Evolutionary conservation across 768 basidiomycete species (phyloP).

Genomic region (Russula emetica): DNA sequence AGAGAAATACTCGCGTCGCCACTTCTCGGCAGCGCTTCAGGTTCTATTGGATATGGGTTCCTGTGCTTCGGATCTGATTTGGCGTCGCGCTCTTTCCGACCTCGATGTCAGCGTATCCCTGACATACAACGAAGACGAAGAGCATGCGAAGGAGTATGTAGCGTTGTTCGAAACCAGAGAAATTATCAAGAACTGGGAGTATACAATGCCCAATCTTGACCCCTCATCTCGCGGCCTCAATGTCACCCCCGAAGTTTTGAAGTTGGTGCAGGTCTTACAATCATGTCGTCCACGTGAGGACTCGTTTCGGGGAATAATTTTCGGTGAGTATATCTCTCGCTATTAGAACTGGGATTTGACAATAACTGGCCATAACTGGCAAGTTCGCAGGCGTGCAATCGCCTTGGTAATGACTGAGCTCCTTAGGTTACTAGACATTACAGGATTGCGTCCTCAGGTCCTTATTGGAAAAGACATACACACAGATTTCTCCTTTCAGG

Average conservation of each 20-base stretch:
- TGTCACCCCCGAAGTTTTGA: constrained; percentile 64
- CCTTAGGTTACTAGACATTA: constrained; percentile 49
- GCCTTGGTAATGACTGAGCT: constrained; percentile 59
- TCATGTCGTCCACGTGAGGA: constrained; percentile 51
- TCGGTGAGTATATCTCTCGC: constrained; percentile 42
- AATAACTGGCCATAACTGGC: not conserved
- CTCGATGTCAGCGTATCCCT: constrained; percentile 32
- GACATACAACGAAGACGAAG: constrained; percentile 34
- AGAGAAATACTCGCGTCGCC: constrained; percentile 38
- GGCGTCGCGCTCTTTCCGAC: constrained; percentile 51
- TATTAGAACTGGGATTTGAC: not conserved
- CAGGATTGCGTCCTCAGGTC: constrained; percentile 53
- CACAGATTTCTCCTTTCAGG: constrained; percentile 36
- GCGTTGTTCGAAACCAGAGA: constrained; percentile 32
- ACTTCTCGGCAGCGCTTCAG: constrained; percentile 47
- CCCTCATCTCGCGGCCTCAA: constrained; percentile 56
- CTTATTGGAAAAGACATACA: constrained; percentile 40
- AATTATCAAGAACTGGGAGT: constrained; percentile 56
- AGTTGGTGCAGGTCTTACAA: constrained; percentile 55
- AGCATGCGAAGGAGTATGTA: constrained; percentile 37
- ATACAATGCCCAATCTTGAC: constrained; percentile 60
- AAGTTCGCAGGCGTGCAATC: constrained; percentile 52
- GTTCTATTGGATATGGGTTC: constrained; percentile 54
- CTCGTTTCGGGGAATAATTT: constrained; percentile 59
- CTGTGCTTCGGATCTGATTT: constrained; percentile 67